phyloP scores from a whole-genome alignment of 1,284 basidiomycete species.

The Chondrostereum purpureum region DNA sequence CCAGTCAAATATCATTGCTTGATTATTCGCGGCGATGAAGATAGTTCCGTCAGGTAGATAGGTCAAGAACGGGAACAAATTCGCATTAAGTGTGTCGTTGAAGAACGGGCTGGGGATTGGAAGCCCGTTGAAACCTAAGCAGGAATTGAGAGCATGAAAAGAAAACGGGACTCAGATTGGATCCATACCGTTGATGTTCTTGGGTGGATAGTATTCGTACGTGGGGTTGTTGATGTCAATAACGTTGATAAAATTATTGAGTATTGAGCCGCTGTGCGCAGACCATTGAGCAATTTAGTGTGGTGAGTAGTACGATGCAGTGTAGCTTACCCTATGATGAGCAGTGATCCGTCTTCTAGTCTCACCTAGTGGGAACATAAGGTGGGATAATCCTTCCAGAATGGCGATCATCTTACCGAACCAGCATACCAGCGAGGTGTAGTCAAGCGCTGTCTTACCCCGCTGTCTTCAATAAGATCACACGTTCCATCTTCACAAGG shows the following conservation, averaged over 20 bases:
- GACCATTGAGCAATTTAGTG: background rate
- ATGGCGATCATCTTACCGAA: background rate
- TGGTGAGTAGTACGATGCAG: no score
- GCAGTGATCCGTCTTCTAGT: background rate
- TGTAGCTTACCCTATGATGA: conserved; percentile 16
- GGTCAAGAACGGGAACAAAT: conserved; percentile 47
- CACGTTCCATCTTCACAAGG: background rate
- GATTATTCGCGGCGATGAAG: conserved; percentile 45
- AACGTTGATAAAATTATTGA: conserved; percentile 10
- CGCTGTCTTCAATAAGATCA: background rate
- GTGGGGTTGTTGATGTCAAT: conserved; percentile 11
- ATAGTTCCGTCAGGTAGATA: conserved; percentile 36
- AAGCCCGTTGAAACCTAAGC: background rate
- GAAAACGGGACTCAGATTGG: no score
- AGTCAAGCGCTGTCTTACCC: conserved; percentile 6
- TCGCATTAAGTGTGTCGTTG: conserved; percentile 41
- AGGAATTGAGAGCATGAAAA: conserved; percentile 22
- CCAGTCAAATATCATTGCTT: conserved; percentile 48
- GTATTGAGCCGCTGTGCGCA: no score
- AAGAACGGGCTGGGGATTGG: conserved; percentile 36
- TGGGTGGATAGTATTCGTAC: conserved; percentile 12
- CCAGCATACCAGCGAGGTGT: background rate
- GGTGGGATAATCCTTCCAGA: background rate
- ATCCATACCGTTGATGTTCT: conserved; percentile 10
- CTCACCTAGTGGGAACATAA: background rate